Evolutionary conservation across 805 yeast genomes (phyloP), one percentile per base, ranked within the genome.

Genomic region (Nakazawaea sp.): DNA sequence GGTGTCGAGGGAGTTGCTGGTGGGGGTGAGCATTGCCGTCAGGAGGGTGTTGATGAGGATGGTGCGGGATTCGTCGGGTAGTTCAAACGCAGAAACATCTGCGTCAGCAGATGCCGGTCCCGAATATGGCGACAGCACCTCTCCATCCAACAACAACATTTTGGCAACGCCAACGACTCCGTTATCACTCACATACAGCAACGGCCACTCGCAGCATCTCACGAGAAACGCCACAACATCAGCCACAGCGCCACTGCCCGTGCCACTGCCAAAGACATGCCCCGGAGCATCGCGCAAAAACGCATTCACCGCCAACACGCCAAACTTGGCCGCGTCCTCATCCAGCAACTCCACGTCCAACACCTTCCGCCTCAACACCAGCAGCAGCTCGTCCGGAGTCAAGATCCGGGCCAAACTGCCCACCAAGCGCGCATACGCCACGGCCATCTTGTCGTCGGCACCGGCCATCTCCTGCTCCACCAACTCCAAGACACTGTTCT

Each of bases 141-240:
- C 72, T 7, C 61, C 69, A 16, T 66, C 55, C 20, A 75, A 60
- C 41, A 90, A 63, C 38, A 88, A 61, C 6, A 84, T 45, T 60
- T 92, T 92, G 43, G 96, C 97, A 34, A 81, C 68, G 2, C 95
- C 96, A 40, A 80, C 59, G 5, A 81, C 69, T 18, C 88, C 82
- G 50, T 83, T 81, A 46, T 86, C 96, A 45, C 81, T 69, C 38
- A 84, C 67, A 49, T 77, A 74, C 2, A 73, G 64, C 9, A 59
- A 52, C 3, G 58, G 47, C 1, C 75, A 62, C 12, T 62, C 50
- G 21, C 66, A 50, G 20, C 78, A 72, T 9, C 51, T 54, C 15
- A 68, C 47, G 26, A 83, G 58, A 44, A 70, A 77, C 1, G 59
- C 54, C 23, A 70, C 69, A 35, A 81, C 63, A 3, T 73, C 75